Conservation (phyloP, 495 filamentous ascomycete species). For the Hyaloscypha hepaticicola region DNA sequence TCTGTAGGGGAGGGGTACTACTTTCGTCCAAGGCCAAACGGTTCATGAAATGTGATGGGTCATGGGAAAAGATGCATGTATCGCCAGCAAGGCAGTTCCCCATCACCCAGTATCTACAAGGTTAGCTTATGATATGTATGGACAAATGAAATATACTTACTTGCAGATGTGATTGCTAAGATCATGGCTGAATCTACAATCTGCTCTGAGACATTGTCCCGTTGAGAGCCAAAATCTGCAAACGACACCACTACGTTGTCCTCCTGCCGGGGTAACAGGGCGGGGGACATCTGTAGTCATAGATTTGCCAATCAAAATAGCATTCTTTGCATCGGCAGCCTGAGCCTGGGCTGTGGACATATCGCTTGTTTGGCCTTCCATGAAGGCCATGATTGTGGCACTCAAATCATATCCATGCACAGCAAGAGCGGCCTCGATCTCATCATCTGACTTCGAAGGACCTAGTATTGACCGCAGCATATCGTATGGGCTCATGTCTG, state of each 20-base stretch:
- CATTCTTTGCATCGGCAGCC: constrained; percentile 49
- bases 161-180: constrained; percentile 96
- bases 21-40: constrained; percentile 63
- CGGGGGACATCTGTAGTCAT: constrained; percentile 68
- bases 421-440: constrained; percentile 87
- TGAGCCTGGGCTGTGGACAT: constrained; percentile 37
- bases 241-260: constrained; percentile 76
- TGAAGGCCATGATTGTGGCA: constrained; percentile 81
- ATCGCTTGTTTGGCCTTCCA: constrained; percentile 58
- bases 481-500: constrained; percentile 97
- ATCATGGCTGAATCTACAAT: constrained; percentile 97
- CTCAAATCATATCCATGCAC: constrained; percentile 90
- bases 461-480: constrained; percentile 95
- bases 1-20: constrained; percentile 56
- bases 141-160: constrained; percentile 53
- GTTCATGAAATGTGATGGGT: constrained; percentile 78
- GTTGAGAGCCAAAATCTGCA: constrained; percentile 96
- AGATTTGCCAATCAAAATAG: constrained; percentile 85
- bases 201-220: constrained; percentile 88
- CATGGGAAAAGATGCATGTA: constrained; percentile 96
- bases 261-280: constrained; percentile 68
- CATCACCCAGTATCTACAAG: constrained; percentile 85
- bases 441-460: constrained; percentile 84
- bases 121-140: constrained; percentile 29
- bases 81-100: constrained; percentile 94